Conservation (phyloP, 2,329 filamentous ascomycete species). For the Talaromyces pinophilus region DNA sequence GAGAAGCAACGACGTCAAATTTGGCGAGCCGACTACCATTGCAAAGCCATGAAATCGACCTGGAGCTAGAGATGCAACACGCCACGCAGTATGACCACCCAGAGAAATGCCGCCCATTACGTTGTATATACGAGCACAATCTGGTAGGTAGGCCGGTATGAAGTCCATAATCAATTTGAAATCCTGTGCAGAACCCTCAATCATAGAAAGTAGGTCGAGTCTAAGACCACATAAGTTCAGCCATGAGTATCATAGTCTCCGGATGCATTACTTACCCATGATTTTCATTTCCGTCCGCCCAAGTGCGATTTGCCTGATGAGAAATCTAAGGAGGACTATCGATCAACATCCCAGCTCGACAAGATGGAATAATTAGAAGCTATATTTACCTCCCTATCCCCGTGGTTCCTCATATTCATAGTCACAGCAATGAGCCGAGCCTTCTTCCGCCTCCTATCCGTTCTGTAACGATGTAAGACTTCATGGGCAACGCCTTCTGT, state of each 20-base stretch:
- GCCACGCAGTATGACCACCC: not conserved
- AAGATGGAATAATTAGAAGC: not conserved
- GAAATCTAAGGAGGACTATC: not conserved
- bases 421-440: slow-evolving; percentile 17
- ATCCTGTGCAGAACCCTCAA: not conserved
- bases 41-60: not conserved
- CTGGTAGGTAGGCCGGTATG: not conserved
- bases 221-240: not conserved
- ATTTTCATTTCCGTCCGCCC: not conserved
- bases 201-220: not conserved
- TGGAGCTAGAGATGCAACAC: not conserved
- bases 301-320: not conserved
- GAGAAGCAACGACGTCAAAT: not conserved
- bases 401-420: slow-evolving; percentile 21
- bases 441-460: not conserved
- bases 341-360: not conserved
- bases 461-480: not conserved
- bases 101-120: not conserved
- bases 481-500: not conserved
- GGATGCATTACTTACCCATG: not conserved
- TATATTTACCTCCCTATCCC: slow-evolving; percentile 16
- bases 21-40: not conserved
- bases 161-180: not conserved
- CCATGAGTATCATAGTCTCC: no score
- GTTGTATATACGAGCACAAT: not conserved